These are phyloP conservation scores for Albophoma yamanashiensis DNA, from an alignment of 2,329 filamentous ascomycete genomes.

Conservation along the genomic window DNA sequence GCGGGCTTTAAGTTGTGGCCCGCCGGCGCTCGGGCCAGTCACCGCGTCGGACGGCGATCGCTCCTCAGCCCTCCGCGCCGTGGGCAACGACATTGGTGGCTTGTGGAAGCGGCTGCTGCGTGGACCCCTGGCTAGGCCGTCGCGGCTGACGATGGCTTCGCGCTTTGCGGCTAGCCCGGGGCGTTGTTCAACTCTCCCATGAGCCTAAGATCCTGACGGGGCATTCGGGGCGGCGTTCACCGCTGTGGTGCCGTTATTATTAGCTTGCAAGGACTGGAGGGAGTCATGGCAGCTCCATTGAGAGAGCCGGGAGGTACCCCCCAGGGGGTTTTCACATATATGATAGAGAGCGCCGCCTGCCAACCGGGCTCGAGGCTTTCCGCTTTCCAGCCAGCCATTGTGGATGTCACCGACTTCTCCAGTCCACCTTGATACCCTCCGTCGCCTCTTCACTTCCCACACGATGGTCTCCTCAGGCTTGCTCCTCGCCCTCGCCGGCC, in stretches of 20 bases:
- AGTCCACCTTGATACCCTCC: background rate
- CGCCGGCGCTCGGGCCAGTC: background rate
- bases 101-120: background rate
- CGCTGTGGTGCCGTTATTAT: background rate
- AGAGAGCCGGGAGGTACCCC: background rate
- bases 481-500: conserved; percentile 13
- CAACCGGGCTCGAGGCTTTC: background rate
- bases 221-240: background rate
- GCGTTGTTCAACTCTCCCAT: background rate
- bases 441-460: background rate
- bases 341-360: background rate
- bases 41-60: background rate
- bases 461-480: conserved; percentile 15
- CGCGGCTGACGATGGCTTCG: conserved; percentile 1
- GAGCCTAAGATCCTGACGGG: background rate
- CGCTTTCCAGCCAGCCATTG: background rate
- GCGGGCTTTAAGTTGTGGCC: background rate
- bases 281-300: background rate
- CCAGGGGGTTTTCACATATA: background rate
- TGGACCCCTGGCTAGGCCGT: background rate
- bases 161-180: background rate
- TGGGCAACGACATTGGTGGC: background rate
- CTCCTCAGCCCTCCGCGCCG: background rate
- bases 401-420: background rate
- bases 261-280: background rate